Evolutionary conservation across 805 yeast species (phyloP).

Genomic region (Saccharomycopsis schoenii): DNA sequence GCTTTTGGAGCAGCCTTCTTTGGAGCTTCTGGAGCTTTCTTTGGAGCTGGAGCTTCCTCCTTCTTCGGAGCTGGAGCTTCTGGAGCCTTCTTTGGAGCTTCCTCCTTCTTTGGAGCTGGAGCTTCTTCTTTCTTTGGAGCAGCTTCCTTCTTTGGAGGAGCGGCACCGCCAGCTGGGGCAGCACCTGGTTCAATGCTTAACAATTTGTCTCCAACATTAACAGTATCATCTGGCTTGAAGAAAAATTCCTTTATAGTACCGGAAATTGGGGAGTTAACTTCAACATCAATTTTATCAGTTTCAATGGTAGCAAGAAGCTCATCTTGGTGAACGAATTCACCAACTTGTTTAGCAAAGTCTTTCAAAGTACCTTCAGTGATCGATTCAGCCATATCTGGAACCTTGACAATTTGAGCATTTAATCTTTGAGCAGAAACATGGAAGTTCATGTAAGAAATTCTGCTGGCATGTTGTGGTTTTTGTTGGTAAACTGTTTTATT

Average conservation of each 20-base stretch:
- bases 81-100: slow-evolving; percentile 21
- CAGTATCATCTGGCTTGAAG: slow-evolving; percentile 83
- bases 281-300: slow-evolving; percentile 96
- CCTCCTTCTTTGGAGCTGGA: slow-evolving; percentile 23
- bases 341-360: slow-evolving; percentile 60
- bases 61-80: slow-evolving; percentile 22
- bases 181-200: slow-evolving; percentile 73
- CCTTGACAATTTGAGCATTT: slow-evolving; percentile 55
- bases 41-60: slow-evolving; percentile 22
- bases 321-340: slow-evolving; percentile 79
- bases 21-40: slow-evolving; percentile 19
- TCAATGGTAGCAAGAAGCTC: slow-evolving; percentile 94
- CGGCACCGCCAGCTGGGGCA: slow-evolving; percentile 49
- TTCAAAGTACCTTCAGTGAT: slow-evolving; percentile 92
- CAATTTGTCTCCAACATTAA: slow-evolving; percentile 89
- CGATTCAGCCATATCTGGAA: slow-evolving; percentile 98
- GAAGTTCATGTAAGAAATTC: slow-evolving; percentile 5
- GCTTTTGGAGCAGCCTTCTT: slow-evolving; percentile 21
- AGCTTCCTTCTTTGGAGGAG: slow-evolving; percentile 28
- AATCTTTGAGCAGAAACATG: slow-evolving; percentile 23
- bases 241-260: slow-evolving; percentile 83
- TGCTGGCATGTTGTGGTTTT: background rate
- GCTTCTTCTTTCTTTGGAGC: slow-evolving; percentile 19
- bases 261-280: slow-evolving; percentile 86
- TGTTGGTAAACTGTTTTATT: background rate